Evolutionary conservation across 192 early-diverging fungal species (phyloP).

Genomic region (Umbelopsis vinacea): DNA sequence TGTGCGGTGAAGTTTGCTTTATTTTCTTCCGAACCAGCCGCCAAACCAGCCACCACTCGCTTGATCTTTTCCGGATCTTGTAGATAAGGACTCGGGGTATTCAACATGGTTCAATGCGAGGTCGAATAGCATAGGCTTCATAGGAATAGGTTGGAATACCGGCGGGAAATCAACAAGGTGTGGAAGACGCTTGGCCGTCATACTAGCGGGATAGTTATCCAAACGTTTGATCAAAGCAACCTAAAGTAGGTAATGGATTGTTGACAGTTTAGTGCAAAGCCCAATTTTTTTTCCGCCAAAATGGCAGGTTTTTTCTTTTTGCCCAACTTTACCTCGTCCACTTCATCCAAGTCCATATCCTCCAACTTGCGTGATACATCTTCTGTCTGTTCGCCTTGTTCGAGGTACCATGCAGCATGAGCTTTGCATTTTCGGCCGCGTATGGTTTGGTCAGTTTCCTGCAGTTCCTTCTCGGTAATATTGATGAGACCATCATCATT

Average conservation of each 20-base stretch:
- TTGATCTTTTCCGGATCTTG: slow-evolving; percentile 24
- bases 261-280: slow-evolving; percentile 17
- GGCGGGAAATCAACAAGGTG: slow-evolving; percentile 74
- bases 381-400: slow-evolving; percentile 40
- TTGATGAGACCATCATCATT: slow-evolving; percentile 46
- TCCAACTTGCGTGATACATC: slow-evolving; percentile 41
- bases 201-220: slow-evolving; percentile 54
- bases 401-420: slow-evolving; percentile 57
- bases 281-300: slow-evolving; percentile 6
- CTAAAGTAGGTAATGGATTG: slow-evolving; percentile 34
- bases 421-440: slow-evolving; percentile 58
- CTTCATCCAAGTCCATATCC: slow-evolving; percentile 45
- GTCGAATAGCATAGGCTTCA: slow-evolving; percentile 83
- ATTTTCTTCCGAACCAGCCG: slow-evolving; percentile 20
- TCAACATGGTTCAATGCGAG: slow-evolving; percentile 72
- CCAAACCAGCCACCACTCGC: slow-evolving; percentile 13
- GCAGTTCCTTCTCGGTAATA: slow-evolving; percentile 45
- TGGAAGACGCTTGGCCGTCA: slow-evolving; percentile 37
- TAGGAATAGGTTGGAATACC: slow-evolving; percentile 59
- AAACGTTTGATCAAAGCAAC: slow-evolving; percentile 57
- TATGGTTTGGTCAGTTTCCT: slow-evolving; percentile 47
- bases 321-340: slow-evolving; percentile 46
- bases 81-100: slow-evolving; percentile 45
- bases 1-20: neutral
- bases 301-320: neutral